Base-by-base conservation (phyloP, 768 basidiomycete species). In the Kwoniella dendrophila region DNA sequence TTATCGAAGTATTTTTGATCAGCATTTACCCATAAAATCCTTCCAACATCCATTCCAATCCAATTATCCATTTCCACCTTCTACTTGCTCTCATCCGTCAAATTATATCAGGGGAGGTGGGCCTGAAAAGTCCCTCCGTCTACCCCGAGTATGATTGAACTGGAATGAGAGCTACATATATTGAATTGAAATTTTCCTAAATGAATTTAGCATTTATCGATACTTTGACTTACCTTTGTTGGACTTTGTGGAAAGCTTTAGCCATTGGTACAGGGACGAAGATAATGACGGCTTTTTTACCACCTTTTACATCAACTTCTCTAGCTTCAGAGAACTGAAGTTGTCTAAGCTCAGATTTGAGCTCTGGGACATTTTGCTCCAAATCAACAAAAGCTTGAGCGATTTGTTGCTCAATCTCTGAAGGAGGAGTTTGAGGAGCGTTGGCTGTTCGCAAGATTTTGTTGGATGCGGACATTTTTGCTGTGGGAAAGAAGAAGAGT, bases 261-360 rank as follows among this genome's bases (percentile, higher is more conserved):
- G 95, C 80, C 82, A 94, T 92, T 69, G 95, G 93, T 51, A 95
- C 89, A 59, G 96, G 96, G 48, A 98, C 94, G 78, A 99, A 99
- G 81, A 99, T 84, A 67, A 99, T 92, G 75, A 99, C 94, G 54
- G 96, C 96, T 85, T 98, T 99, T 85, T 96, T 97, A 78, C 96
- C 96, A 67, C 95, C 96, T 76, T 93, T 91, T 73, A 98, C 94
- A 79, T 99, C 96, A 71, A 99, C 90, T 83, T 99, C 96, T 77
- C 93, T 93, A 69, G 96, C 96, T 68, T 94, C 91, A 71, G 92
- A 95, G 82, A 99, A 97, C 79, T 97, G 93, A 71, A 99, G 87
- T 63, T 88, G 86, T 50, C 94, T 88, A 68, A 99, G 88, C 84
- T 99, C 96, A 60, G 85, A 78, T 87, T 97, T 99, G 83, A 99